Percentiles rank a stretch among this genome's conserved stretches.
Evolutionary conservation across 2,329 filamentous ascomycete species (phyloP).

Genomic region (Trichoderma citrinoviride): DNA sequence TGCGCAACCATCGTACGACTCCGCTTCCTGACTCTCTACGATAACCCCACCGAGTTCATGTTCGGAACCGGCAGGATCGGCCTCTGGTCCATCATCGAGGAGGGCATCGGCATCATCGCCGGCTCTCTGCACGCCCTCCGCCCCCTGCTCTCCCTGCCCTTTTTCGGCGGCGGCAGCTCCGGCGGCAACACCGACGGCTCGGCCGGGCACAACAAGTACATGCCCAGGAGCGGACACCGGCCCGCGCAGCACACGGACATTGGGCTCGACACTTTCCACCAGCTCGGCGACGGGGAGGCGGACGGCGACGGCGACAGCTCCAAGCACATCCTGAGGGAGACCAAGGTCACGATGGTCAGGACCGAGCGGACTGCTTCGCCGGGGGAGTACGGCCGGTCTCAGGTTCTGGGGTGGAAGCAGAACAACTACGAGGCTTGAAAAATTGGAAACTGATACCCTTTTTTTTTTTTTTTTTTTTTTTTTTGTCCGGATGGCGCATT

Average conservation of each 20-base stretch:
- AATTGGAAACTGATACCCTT: background rate
- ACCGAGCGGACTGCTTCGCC: background rate
- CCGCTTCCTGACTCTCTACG: conserved; percentile 11
- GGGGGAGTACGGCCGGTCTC: conserved; percentile 1
- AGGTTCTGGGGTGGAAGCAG: conserved; percentile 12
- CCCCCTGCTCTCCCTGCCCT: conserved; percentile 7
- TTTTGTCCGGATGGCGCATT: no score
- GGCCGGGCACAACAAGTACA: conserved; percentile 6
- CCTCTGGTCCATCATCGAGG: conserved; percentile 15
- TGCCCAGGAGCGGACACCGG: background rate
- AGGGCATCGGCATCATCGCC: conserved; percentile 15
- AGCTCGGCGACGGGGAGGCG: background rate
- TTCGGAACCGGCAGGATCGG: conserved; percentile 14
- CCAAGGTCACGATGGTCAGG: conserved; percentile 6
- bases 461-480: background rate
- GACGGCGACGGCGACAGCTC: conserved; percentile 14
- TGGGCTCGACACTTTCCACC: conserved; percentile 6
- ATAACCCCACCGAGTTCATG: conserved; percentile 17
- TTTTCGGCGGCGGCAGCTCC: conserved; percentile 11
- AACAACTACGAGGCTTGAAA: background rate
- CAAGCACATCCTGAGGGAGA: conserved; percentile 14
- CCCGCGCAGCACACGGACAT: background rate
- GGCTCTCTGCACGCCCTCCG: conserved; percentile 17
- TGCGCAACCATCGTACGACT: conserved; percentile 18
- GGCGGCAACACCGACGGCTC: background rate